These are phyloP conservation scores for Kernera saxatilis DNA, from an alignment of 345 rosid genomes.

Conservation along the genomic window DNA sequence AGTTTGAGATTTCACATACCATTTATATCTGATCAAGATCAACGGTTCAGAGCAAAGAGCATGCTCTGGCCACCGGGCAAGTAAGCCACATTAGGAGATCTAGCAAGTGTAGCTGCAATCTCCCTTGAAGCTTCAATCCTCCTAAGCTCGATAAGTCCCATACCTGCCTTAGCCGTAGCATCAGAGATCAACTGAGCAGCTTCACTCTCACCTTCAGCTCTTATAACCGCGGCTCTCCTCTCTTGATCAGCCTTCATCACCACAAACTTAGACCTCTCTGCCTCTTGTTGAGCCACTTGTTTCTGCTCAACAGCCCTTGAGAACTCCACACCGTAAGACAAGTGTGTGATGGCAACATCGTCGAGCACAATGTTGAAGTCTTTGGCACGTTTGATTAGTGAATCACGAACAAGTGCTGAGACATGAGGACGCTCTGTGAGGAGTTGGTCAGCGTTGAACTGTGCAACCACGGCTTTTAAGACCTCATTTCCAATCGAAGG, in stretches of 20 bases:
- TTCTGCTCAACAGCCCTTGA: constrained; percentile 97
- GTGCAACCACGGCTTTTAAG: constrained; percentile 91
- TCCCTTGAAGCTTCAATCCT: constrained; percentile 99
- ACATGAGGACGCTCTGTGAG: constrained; percentile 96
- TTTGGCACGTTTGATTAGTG: constrained; percentile 68
- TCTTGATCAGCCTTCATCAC: constrained; percentile 99
- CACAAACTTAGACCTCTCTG: constrained; percentile 90
- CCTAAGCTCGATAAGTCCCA: constrained; percentile 93
- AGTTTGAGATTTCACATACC: not conserved
- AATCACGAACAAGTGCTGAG: constrained; percentile 73
- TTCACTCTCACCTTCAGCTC: constrained; percentile 99
- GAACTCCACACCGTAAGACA: constrained; percentile 92
- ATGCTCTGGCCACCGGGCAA: constrained; percentile 85
- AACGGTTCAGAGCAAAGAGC: constrained; percentile 71
- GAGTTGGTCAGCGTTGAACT: constrained; percentile 99
- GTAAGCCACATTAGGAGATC: constrained; percentile 82
- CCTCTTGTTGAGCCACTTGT: constrained; percentile 99
- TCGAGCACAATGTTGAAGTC: constrained; percentile 90
- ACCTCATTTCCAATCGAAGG: constrained; percentile 99
- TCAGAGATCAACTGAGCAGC: constrained; percentile 88
- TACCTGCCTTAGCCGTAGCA: constrained; percentile 75
- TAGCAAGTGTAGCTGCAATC: constrained; percentile 80
- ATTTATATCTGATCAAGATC: constrained; percentile 1
- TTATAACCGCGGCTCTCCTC: constrained; percentile 89
- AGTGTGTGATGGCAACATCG: constrained; percentile 94